Conservation (phyloP, 1,139 yeast genomes). For the Zygosaccharomyces sapae region DNA sequence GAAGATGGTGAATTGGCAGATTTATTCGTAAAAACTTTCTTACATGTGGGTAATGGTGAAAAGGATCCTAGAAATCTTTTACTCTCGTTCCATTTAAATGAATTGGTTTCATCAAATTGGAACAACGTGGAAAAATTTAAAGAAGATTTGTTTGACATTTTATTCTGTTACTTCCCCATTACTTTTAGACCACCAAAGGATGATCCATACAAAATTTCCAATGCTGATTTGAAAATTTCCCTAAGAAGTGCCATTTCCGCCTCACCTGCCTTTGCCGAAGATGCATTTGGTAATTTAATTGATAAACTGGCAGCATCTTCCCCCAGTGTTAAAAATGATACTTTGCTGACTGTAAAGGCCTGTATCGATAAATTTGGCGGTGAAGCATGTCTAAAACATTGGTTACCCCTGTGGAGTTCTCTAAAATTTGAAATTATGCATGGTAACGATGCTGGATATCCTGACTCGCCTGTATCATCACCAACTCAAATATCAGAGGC, state of each 20-base stretch:
- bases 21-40: constrained; percentile 52
- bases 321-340: constrained; percentile 70
- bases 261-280: constrained; percentile 62
- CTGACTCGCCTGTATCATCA: constrained; percentile 10
- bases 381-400: constrained; percentile 47
- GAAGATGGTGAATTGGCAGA: constrained; percentile 33
- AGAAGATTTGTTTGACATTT: constrained; percentile 76
- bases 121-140: constrained; percentile 40
- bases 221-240: constrained; percentile 60
- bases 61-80: constrained; percentile 89
- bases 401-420: constrained; percentile 83
- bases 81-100: constrained; percentile 60
- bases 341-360: constrained; percentile 55
- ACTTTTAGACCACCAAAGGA: constrained; percentile 90
- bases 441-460: constrained; percentile 48
- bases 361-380: constrained; percentile 54
- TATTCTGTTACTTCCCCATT: constrained; percentile 95
- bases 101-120: constrained; percentile 46
- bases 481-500: constrained; percentile 4
- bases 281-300: constrained; percentile 68
- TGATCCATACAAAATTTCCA: constrained; percentile 82
- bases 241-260: constrained; percentile 59
- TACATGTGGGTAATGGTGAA: constrained; percentile 75
- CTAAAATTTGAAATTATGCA: constrained; percentile 83
- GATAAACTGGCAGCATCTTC: constrained; percentile 86